These are phyloP conservation scores for Fragaria iinumae DNA, from an alignment of 306 rosid species.

Conservation along the genomic window DNA sequence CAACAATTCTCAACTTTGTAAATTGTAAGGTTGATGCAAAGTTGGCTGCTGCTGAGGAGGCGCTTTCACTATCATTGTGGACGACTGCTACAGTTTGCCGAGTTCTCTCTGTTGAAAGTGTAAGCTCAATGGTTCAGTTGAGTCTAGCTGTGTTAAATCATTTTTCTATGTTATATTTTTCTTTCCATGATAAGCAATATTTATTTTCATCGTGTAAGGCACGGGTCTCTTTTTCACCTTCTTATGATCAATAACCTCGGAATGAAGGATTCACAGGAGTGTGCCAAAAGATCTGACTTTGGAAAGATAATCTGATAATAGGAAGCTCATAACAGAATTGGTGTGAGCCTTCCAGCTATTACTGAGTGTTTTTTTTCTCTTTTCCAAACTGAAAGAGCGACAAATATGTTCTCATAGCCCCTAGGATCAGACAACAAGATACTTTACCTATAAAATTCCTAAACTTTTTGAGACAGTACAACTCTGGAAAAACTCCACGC, in stretches of 20 bases:
- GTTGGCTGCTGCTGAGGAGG: conserved; percentile 90
- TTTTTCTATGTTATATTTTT: not conserved
- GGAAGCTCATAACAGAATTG: not conserved
- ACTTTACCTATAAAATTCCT: not conserved
- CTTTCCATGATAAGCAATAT: not conserved
- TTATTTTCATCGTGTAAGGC: not conserved
- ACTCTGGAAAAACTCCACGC: not conserved
- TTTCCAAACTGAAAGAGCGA: not conserved
- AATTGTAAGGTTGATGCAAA: conserved; percentile 43
- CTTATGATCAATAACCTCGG: not conserved
- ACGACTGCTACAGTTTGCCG: conserved; percentile 83
- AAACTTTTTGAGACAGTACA: not conserved
- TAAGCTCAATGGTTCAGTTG: conserved; percentile 39
- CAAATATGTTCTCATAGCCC: not conserved
- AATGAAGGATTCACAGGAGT: not conserved
- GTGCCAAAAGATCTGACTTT: not conserved
- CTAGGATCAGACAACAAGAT: not conserved
- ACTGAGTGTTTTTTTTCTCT: not conserved
- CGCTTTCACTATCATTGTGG: conserved; percentile 82
- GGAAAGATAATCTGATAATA: not conserved
- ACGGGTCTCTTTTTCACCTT: not conserved
- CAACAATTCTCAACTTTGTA: conserved; percentile 25
- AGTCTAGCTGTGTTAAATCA: not conserved
- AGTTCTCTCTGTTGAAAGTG: conserved; percentile 80
- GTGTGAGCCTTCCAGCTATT: not conserved